Evolutionary conservation across 768 basidiomycete species (phyloP).

Genomic region (Auriscalpium microsporum): DNA sequence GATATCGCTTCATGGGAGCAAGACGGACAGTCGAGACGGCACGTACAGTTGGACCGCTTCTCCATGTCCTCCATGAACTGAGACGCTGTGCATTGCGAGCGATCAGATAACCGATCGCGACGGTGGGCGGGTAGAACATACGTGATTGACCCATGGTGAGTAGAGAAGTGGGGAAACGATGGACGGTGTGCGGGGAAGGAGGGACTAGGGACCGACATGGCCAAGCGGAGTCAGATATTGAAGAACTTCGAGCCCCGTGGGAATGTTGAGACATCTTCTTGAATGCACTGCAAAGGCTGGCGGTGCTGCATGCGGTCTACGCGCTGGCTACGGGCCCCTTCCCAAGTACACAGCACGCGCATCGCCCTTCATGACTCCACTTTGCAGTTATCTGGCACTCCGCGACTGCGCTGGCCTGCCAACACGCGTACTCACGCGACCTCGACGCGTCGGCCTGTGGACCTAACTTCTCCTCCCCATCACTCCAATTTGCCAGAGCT

Average conservation of each 20-base stretch:
- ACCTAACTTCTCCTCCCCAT: no score
- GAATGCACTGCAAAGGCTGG: background rate
- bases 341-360: no score
- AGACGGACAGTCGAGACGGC: background rate
- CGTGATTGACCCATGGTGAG: constrained; percentile 74
- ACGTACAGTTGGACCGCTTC: constrained; percentile 93
- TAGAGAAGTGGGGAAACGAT: no score
- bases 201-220: no score
- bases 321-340: no score
- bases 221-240: no score
- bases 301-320: no score
- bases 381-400: no score
- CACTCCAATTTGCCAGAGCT: constrained; percentile 2
- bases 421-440: no score
- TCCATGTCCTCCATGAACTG: constrained; percentile 99
- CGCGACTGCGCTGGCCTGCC: background rate
- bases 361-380: background rate
- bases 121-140: constrained; percentile 29
- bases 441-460: no score
- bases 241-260: no score
- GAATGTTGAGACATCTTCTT: background rate
- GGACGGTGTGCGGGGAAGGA: no score
- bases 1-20: background rate
- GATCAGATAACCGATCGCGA: background rate
- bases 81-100: constrained; percentile 45